phyloP scores from a whole-genome alignment of 805 yeast species.

The Candida fluviatilis region DNA sequence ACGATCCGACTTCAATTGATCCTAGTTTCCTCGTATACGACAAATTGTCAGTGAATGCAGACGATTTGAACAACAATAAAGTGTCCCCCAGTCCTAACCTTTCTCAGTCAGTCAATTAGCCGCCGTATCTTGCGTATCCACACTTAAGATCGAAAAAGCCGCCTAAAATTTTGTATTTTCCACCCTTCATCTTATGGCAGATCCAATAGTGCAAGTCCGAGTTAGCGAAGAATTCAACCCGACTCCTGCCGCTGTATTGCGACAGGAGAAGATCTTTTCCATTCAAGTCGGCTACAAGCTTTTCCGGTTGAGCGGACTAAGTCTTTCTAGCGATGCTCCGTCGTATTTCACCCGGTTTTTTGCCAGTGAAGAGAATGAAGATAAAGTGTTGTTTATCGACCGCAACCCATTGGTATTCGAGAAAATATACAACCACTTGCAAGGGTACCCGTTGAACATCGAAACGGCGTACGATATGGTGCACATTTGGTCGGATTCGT shows the following conservation, averaged over 20 bases:
- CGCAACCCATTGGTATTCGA: constrained; percentile 68
- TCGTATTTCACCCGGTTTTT: constrained; percentile 82
- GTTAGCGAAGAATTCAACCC: constrained; percentile 33
- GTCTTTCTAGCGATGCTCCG: constrained; percentile 81
- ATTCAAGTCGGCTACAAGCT: constrained; percentile 65
- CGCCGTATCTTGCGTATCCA: too few species aligned
- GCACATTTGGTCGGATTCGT: constrained; percentile 63
- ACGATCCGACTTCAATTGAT: too few species aligned
- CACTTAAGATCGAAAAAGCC: too few species aligned
- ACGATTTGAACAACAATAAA: too few species aligned
- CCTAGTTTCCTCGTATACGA: too few species aligned
- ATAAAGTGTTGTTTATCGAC: constrained; percentile 58
- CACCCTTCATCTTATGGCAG: too few species aligned
- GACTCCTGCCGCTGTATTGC: constrained; percentile 49
- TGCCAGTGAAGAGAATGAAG: constrained; percentile 31
- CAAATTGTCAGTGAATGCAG: too few species aligned
- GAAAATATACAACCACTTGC: constrained; percentile 65
- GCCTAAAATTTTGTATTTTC: too few species aligned
- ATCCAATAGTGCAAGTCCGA: constrained; percentile 5
- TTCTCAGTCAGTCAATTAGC: too few species aligned
- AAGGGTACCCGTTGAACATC: constrained; percentile 72
- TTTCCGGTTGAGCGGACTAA: constrained; percentile 75
- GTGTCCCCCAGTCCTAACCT: too few species aligned
- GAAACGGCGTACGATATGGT: constrained; percentile 57
- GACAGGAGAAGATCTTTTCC: constrained; percentile 65